phyloP scores from a whole-genome alignment of 305 asterid genomes.

The Solanum hybrid region DNA sequence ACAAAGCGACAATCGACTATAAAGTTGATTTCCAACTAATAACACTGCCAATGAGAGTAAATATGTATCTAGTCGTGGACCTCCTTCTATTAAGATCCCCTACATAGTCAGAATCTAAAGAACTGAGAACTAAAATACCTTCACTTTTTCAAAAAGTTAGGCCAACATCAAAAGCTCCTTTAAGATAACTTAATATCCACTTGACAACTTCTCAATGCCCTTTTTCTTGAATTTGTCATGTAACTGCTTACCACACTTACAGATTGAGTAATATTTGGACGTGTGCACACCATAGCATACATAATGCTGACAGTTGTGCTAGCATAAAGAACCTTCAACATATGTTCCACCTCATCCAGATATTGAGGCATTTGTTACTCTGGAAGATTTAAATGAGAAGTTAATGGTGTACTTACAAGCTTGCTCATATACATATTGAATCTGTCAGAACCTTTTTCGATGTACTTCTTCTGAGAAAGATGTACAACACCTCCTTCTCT shows the following conservation, averaged over 20 bases:
- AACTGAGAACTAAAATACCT: neutral
- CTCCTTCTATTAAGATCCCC: neutral
- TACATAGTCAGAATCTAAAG: neutral
- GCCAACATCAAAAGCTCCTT: neutral
- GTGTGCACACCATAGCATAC: neutral
- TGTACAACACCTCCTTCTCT: neutral
- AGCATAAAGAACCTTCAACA: too few relatives aligned
- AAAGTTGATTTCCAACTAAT: neutral
- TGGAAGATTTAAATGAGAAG: neutral
- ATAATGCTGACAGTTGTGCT: neutral
- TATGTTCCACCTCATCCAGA: neutral
- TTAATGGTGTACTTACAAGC: neutral
- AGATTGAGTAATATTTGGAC: neutral
- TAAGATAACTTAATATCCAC: neutral
- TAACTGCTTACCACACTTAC: neutral
- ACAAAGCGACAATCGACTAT: neutral
- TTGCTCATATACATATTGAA: neutral
- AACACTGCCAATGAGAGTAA: neutral
- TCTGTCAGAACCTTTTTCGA: neutral
- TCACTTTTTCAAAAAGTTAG: too few relatives aligned
- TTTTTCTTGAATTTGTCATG: neutral
- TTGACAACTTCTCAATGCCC: neutral
- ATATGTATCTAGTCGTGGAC: neutral
- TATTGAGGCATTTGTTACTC: neutral
- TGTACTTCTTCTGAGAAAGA: neutral